Percentiles rank a stretch among this genome's conserved stretches.
Conservation (phyloP, 164 flowering plant species). For the Tinospora cordifolia region DNA sequence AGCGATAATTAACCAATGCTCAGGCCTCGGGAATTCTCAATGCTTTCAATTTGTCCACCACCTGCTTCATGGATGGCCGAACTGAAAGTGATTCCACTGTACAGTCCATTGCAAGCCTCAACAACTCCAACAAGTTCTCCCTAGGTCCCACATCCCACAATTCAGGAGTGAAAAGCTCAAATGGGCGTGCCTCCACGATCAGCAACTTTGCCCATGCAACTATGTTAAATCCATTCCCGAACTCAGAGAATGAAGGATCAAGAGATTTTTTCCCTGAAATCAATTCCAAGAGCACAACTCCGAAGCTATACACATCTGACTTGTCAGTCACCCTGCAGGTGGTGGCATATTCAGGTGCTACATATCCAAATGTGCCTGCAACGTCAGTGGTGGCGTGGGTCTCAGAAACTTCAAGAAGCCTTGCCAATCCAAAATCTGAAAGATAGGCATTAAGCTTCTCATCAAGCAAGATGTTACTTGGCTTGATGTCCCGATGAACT, state of each 20-base stretch:
- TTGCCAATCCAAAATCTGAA: conserved; percentile 75
- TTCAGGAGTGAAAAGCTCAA: conserved; percentile 43
- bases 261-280: conserved; percentile 64
- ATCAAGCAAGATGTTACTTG: conserved; percentile 73
- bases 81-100: conserved; percentile 48
- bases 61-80: conserved; percentile 64
- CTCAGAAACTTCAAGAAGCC: conserved; percentile 64
- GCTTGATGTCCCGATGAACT: conserved; percentile 74
- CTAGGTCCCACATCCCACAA: conserved; percentile 56
- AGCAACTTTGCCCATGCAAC: conserved; percentile 63
- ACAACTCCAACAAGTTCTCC: conserved; percentile 45
- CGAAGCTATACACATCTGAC: conserved; percentile 75
- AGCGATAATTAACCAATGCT: not conserved
- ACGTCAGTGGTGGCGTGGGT: conserved; percentile 81
- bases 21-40: conserved; percentile 20
- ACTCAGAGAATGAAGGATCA: conserved; percentile 68
- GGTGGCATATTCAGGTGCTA: conserved; percentile 78
- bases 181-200: conserved; percentile 40
- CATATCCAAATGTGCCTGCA: conserved; percentile 83
- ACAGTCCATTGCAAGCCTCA: conserved; percentile 51
- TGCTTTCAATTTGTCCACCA: conserved; percentile 48
- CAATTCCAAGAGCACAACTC: conserved; percentile 62
- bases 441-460: conserved; percentile 61
- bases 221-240: conserved; percentile 65
- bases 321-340: conserved; percentile 77